Conservation (phyloP, 208 protist species). For the Leishmania braziliensis region DNA sequence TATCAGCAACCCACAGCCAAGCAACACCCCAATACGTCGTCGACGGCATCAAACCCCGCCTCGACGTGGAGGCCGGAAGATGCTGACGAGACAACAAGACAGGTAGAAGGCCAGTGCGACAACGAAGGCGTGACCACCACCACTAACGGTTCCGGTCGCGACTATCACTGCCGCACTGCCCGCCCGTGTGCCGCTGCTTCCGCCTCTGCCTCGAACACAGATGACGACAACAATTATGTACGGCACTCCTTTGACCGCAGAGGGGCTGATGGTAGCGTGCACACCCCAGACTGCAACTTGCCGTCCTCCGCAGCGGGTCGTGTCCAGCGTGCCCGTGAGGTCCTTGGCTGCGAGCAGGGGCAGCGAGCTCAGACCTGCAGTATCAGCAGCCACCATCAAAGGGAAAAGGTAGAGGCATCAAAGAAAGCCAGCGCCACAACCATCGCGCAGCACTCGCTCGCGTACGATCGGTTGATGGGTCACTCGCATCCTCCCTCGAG, state of each 20-base stretch:
- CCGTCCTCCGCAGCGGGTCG: constrained; percentile 7
- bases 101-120: not conserved
- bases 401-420: not conserved
- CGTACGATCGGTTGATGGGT: constrained; percentile 18
- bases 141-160: not conserved
- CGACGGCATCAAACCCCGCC: not conserved
- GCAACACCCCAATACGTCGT: not conserved
- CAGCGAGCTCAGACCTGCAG: not conserved
- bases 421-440: not conserved
- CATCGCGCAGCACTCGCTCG: constrained; percentile 3
- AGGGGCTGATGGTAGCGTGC: constrained; percentile 11
- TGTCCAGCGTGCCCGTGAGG: constrained; percentile 7
- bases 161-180: not conserved
- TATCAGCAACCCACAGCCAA: not conserved
- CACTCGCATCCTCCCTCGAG: not conserved
- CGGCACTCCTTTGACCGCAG: not conserved
- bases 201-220: not conserved
- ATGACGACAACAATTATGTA: constrained; percentile 9
- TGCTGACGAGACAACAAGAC: not conserved
- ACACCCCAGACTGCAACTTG: constrained; percentile 28
- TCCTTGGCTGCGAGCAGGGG: constrained; percentile 5
- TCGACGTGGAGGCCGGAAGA: not conserved
- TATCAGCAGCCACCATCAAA: not conserved
- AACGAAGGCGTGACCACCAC: not conserved
- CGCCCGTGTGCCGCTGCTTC: not conserved